Evolutionary conservation across 1,139 yeast genomes (phyloP).

Genomic region (Protomyces arabidopsidicola): DNA sequence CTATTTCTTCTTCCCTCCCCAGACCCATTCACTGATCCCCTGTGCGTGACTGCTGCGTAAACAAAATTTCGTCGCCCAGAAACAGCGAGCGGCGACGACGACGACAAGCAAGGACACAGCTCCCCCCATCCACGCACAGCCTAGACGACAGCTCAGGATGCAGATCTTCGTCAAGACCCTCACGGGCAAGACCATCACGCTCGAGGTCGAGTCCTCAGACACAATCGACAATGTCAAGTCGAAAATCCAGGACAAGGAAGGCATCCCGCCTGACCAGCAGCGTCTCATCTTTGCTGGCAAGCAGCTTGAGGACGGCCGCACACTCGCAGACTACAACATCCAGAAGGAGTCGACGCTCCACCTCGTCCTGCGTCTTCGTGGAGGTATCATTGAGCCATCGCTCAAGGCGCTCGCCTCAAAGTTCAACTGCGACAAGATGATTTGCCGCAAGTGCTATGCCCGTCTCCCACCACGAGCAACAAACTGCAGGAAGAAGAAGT

Average conservation of each 20-base stretch:
- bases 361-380: slow-evolving; percentile 84
- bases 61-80: not conserved
- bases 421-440: slow-evolving; percentile 99
- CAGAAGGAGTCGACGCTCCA: slow-evolving; percentile 89
- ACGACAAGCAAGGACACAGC: not conserved
- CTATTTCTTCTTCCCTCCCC: too few species aligned
- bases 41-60: not conserved
- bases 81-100: not conserved
- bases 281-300: slow-evolving; percentile 90
- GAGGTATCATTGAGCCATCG: slow-evolving; percentile 98
- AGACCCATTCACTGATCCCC: too few species aligned
- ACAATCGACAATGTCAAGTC: slow-evolving; percentile 91
- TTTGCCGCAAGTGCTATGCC: slow-evolving; percentile 98
- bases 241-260: slow-evolving; percentile 92
- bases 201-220: slow-evolving; percentile 92
- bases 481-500: slow-evolving; percentile 99
- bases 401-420: slow-evolving; percentile 98
- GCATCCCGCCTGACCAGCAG: slow-evolving; percentile 93
- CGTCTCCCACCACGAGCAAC: slow-evolving; percentile 99
- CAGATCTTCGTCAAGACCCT: slow-evolving; percentile 66
- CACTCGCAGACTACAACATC: slow-evolving; percentile 88
- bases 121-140: not conserved
- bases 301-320: slow-evolving; percentile 91
- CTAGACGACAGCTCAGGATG: slow-evolving; percentile 30
- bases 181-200: slow-evolving; percentile 87